These are phyloP conservation scores for Xylariaceae sp. DNA, from an alignment of 2,329 filamentous ascomycete species.

Conservation along the genomic window DNA sequence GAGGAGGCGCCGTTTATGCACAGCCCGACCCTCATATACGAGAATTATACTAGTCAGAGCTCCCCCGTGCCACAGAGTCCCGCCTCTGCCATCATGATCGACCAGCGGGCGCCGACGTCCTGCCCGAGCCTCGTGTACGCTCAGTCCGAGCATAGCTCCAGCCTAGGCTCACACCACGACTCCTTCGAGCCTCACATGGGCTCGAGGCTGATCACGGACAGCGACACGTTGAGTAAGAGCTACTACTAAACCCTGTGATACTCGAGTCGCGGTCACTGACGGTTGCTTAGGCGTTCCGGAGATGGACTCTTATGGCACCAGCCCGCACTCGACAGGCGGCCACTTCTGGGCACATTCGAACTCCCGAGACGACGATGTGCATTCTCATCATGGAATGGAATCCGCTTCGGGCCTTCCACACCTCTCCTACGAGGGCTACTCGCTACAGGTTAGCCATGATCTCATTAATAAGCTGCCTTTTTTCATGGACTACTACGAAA, in stretches of 20 bases:
- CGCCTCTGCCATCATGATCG: constrained; percentile 60
- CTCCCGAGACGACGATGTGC: constrained; percentile 52
- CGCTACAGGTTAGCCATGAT: constrained; percentile 63
- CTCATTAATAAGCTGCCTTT: constrained; percentile 81
- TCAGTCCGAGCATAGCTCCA: constrained; percentile 66
- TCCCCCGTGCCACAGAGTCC: constrained; percentile 64
- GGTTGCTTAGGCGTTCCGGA: constrained; percentile 56
- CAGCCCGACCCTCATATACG: constrained; percentile 64
- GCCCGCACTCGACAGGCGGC: constrained; percentile 53
- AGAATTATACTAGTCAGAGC: constrained; percentile 59
- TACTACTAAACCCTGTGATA: constrained; percentile 35
- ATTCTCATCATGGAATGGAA: constrained; percentile 49
- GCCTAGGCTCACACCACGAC: constrained; percentile 65
- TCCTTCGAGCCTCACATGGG: constrained; percentile 62
- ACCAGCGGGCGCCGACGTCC: constrained; percentile 63
- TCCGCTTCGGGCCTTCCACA: constrained; percentile 57
- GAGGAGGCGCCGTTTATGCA: constrained; percentile 64
- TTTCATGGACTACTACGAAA: constrained; percentile 92
- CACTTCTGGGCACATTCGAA: constrained; percentile 56
- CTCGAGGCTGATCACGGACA: constrained; percentile 61
- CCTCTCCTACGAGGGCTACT: constrained; percentile 52
- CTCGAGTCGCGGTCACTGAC: constrained; percentile 38
- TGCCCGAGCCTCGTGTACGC: constrained; percentile 67
- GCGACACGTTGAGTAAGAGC: constrained; percentile 63
- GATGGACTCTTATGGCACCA: constrained; percentile 59